Base-by-base conservation (phyloP, 192 early-diverging fungal genomes). In the Rhizoclosmatium sp. region DNA sequence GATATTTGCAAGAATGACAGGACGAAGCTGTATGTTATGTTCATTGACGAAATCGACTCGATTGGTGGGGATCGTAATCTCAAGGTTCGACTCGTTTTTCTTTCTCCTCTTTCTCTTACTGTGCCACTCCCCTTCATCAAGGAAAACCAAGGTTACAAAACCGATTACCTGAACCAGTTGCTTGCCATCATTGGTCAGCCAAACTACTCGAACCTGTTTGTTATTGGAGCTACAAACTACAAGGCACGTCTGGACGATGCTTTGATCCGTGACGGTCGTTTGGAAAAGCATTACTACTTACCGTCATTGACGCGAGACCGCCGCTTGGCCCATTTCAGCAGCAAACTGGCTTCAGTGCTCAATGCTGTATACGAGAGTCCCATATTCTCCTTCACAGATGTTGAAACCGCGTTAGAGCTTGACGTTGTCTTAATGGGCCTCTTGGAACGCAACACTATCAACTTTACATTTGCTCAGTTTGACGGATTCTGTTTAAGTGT, bases 201-300 rank as follows among this genome's bases (percentile, higher is more conserved):
- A 19, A 21, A 21, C 21, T 59, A 59, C 58, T 21, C 14, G 58
- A 59, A 59, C 58, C 58, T 59, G 58, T 59, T 59, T 59, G 58
- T 59, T 59, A 21, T 59, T 21, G 58, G 58, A 59, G 58, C 58
- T 59, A 59, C 58, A 14, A 59, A 59, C 58, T 59, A 59, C 58
- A 59, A 59, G 58, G 58, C 14, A 19, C 58, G 58, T 59, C 58
- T 59, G 16, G 58, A 59, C 1, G 58, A 14, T 59, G 58, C 58
- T 21, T 59, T 59, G 58, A 59, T 59, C 21, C 58, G 58, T 59
- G 58, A 59, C 58, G 58, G 58, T 59, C 58, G 58, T 59, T 59
- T 59, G 58, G 58, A 59, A 59, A 59, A 59, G 58, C 58, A 59
- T 21, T 59, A 59, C 58, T 59, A 59, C 58, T 21, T 59, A 21